Percentiles rank a stretch among this genome's conserved stretches.
Conservation (phyloP, 2,329 filamentous ascomycete species). For the Bretziella fagacearum region DNA sequence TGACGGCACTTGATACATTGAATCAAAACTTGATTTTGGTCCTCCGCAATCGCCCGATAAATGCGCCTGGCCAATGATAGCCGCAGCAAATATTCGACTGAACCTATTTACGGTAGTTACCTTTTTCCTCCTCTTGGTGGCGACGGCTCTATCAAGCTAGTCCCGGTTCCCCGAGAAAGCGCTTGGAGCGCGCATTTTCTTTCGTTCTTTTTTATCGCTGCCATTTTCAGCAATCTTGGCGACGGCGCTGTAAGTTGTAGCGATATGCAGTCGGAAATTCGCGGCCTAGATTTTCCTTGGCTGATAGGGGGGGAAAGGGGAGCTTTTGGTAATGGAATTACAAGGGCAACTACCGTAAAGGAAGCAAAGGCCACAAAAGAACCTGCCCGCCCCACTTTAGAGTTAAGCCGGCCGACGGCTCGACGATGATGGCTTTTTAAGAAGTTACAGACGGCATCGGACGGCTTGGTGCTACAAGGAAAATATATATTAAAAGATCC, state of each 20-base stretch:
- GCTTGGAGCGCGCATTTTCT: background rate
- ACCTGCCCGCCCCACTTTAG: background rate
- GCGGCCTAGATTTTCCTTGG: too few species aligned
- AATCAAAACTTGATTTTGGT: background rate
- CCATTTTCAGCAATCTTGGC: background rate
- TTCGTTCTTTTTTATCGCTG: background rate
- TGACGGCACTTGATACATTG: background rate
- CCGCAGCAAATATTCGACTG: background rate
- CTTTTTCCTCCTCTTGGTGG: background rate
- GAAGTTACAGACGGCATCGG: too few species aligned
- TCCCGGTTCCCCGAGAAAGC: background rate
- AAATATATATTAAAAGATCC: too few species aligned
- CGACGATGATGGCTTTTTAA: background rate
- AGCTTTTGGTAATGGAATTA: background rate
- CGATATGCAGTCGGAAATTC: background rate
- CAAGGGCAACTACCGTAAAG: background rate
- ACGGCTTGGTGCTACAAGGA: too few species aligned
- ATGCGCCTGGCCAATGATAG: conserved; percentile 1
- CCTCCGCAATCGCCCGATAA: conserved; percentile 1
- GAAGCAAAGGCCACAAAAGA: background rate
- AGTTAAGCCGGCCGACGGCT: conserved; percentile 5
- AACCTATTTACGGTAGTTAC: background rate
- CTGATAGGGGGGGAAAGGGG: too few species aligned
- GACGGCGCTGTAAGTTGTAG: background rate
- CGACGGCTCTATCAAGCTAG: background rate